These are phyloP conservation scores for Trebouxia sp. DNA, from an alignment of 139 green algal species.

Conservation along the genomic window DNA sequence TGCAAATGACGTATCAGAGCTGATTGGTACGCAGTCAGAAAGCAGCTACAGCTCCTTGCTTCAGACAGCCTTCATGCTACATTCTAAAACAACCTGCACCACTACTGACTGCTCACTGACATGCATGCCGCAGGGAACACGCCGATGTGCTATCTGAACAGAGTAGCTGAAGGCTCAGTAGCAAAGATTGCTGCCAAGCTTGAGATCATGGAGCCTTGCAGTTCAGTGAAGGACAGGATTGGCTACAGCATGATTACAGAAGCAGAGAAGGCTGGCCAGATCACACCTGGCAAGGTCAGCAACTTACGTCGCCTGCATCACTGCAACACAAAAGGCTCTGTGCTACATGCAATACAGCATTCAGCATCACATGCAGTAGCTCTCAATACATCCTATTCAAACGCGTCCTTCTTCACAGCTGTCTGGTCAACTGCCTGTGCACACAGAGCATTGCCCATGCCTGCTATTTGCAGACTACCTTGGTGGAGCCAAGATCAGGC, in stretches of 20 bases:
- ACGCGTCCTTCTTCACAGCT: too few species aligned
- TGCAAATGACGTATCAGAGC: conserved; percentile 72
- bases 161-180: conserved; percentile 37
- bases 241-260: conserved; percentile 90
- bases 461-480: too few species aligned
- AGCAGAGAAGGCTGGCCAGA: conserved; percentile 88
- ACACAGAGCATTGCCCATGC: too few species aligned
- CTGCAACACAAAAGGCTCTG: too few species aligned
- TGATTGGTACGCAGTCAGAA: conserved; percentile 81
- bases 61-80: neutral
- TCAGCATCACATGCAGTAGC: neutral
- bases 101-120: neutral
- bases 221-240: conserved; percentile 88
- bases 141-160: conserved; percentile 88
- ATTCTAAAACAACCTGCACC: neutral
- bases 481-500: too few species aligned
- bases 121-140: conserved; percentile 65
- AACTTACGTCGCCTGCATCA: too few species aligned
- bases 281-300: conserved; percentile 82
- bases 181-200: conserved; percentile 83
- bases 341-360: neutral
- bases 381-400: too few species aligned
- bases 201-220: conserved; percentile 88
- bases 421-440: too few species aligned
- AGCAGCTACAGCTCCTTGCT: neutral